Base-by-base conservation (phyloP, 495 filamentous ascomycete genomes). In the Penicillium bialowiezense region DNA sequence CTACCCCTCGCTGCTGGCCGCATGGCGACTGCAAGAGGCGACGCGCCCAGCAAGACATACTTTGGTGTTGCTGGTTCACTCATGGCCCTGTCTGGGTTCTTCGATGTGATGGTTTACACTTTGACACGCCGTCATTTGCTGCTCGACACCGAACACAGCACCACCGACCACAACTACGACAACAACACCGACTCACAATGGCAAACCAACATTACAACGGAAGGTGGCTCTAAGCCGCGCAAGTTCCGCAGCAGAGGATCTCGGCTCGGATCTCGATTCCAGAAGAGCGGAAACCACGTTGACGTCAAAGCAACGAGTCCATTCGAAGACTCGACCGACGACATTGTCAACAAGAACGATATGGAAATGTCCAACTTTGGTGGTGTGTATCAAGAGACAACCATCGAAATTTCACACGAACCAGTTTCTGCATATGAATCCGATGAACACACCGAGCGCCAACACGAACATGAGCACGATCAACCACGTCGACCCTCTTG, bases 81-180 rank as follows among this genome's bases (percentile, higher is more conserved):
- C 50, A 87, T 89, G 63, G 80, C 84, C 1, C 74, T 78, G 32
- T 88, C 85, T 52, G 88, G 87, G 31, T 80, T 81, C 70, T 67
- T 89, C 28, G 88, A 90, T 63, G 85, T 85, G 12, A 54, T 84
- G 2, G 70, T 90, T 1, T 91, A 89, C 65, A 78, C 84, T 1
- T 62, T 83, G 7, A 72, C 69, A 14, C 62, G 69, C 18, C 65
- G 63, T 9, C 69, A 70, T 47, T 48, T 72, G 41, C 54, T 72
- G 24, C 48, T 67, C 36, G 67, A 70, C 26, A 70, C 65, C 48
- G 69, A 72, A 12, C 54, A 61, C 38, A 69, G 62, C 31, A 56
- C 59, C 2, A 62, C 62, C 39, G 65, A 70, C 41, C 54, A 48
- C 31, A 52, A 52, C 31, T 68, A 69, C 49, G 52, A 61, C 29